Evolutionary conservation across 345 rosid genomes (phyloP).

Genomic region (Lenwebbia sp.): DNA sequence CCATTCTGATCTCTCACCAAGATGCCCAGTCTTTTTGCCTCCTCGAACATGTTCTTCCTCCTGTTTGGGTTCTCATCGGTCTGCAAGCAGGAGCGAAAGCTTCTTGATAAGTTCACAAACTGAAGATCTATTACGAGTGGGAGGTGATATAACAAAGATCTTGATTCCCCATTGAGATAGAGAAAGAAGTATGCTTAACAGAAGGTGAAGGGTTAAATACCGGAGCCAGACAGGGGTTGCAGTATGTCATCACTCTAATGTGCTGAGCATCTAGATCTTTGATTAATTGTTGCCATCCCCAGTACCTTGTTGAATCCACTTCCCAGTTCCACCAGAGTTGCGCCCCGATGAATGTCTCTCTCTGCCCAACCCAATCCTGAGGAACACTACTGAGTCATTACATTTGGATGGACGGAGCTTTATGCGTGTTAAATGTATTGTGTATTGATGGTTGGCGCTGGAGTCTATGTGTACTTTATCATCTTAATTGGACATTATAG

Average conservation of each 20-base stretch:
- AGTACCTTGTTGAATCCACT: conserved; percentile 42
- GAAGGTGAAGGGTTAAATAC: conserved; percentile 15
- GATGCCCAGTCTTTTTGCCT: conserved; percentile 49
- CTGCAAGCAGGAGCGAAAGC: conserved; percentile 15
- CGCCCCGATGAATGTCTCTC: conserved; percentile 54
- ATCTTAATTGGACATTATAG: not conserved
- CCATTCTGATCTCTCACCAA: conserved; percentile 48
- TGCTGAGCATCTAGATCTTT: conserved; percentile 34
- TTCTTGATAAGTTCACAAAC: not conserved
- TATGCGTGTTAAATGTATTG: not conserved
- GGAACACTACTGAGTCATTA: not conserved
- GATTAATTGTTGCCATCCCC: conserved; percentile 44
- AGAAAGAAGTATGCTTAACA: not conserved
- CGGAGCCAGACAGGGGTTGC: conserved; percentile 74
- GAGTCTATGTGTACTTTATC: not conserved
- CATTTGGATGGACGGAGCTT: not conserved
- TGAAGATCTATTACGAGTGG: not conserved
- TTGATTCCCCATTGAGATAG: not conserved
- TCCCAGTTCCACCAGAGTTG: conserved; percentile 86
- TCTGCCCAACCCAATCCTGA: conserved; percentile 72
- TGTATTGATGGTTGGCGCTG: not conserved
- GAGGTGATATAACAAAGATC: not conserved
- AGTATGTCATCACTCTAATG: conserved; percentile 63
- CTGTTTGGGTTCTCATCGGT: conserved; percentile 37
- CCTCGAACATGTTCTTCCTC: conserved; percentile 45